Base-by-base conservation (phyloP, 352 stramenopile species). In the Halophytophthora polymorphica region DNA sequence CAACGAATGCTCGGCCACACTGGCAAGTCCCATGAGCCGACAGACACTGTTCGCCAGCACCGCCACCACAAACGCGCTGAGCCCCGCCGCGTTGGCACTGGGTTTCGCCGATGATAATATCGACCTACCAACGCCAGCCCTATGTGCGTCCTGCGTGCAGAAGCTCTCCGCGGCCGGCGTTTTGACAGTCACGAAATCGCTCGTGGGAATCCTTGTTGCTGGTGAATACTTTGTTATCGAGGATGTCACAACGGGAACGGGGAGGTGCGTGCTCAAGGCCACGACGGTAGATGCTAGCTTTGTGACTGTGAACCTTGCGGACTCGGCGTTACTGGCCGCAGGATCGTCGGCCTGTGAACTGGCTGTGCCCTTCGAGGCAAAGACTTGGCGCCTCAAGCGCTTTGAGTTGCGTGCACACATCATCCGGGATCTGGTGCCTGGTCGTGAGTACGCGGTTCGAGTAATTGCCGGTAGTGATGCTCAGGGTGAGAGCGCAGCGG, bases 221-320 rank as follows among this genome's bases (percentile, higher is more conserved):
- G 54, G 50, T 7, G 61, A 78, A 38, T 86, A 90, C 60, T 83
- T 90, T 18, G 52, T 90, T n/a, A 54, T 88, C 28, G 74, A 83
- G n/a, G 74, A 88, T 35, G 59, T 66, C 0, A 28, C 39, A 1
- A 25, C 44, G 0, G 53, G 42, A 3, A 62, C 62, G 23, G 60
- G 63, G 37, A 67, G 61, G 19, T 90, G 79, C 39, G 77, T 90
- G 48, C 58, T 88, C 44, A 82, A 75, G 42, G 54, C 62, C 6
- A 53, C 15, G 1, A 25, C 22, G 7, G 49, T 31, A 23, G 15
- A 19, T 8, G 22, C 34, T n/a, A 69, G 53, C 6, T 61, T 15
- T 3, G 61, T 82, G n/a, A 62, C 31, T 0, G 71, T 82, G n/a
- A 46, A 71, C 38, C 23, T 22, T 0, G 49, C 36, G 11, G 67